These are phyloP conservation scores for Toxoplasma gondii DNA, from an alignment of 169 alveolate species.

Conservation along the genomic window DNA sequence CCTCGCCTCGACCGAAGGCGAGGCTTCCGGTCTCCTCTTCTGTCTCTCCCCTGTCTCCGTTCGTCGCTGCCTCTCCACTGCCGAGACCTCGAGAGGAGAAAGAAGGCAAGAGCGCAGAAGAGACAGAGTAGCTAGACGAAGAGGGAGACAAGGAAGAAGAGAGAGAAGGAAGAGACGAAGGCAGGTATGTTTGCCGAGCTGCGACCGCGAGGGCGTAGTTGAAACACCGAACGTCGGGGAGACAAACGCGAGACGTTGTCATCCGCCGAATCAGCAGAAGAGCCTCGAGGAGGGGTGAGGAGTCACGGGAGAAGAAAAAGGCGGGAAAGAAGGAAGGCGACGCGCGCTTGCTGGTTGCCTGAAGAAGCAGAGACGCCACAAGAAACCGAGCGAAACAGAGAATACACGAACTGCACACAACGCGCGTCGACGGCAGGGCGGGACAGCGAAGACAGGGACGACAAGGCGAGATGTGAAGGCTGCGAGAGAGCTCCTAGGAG, in stretches of 20 bases:
- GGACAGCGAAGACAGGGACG: background rate
- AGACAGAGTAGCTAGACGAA: background rate
- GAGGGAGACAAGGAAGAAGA: background rate
- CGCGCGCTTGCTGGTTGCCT: background rate
- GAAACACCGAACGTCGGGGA: background rate
- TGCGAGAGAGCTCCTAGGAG: too few relatives aligned
- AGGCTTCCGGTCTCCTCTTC: background rate
- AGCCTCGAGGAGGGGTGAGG: background rate
- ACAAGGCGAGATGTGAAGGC: background rate
- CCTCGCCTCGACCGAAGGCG: background rate
- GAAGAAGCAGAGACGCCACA: constrained; percentile 12
- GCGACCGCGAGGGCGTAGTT: constrained; percentile 14
- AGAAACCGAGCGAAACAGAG: background rate
- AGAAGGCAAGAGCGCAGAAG: background rate
- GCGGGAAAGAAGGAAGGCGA: constrained; percentile 1
- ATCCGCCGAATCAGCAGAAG: background rate
- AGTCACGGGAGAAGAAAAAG: background rate
- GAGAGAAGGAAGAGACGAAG: background rate
- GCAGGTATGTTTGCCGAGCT: background rate
- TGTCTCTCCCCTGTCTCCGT: background rate
- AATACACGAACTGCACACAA: background rate
- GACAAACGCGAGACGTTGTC: background rate
- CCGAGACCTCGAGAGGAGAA: background rate
- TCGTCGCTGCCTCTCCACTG: background rate
- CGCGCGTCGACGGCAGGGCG: background rate